Evolutionary conservation across 495 filamentous ascomycete genomes (phyloP).

Genomic region (Cercophora newfieldiana): DNA sequence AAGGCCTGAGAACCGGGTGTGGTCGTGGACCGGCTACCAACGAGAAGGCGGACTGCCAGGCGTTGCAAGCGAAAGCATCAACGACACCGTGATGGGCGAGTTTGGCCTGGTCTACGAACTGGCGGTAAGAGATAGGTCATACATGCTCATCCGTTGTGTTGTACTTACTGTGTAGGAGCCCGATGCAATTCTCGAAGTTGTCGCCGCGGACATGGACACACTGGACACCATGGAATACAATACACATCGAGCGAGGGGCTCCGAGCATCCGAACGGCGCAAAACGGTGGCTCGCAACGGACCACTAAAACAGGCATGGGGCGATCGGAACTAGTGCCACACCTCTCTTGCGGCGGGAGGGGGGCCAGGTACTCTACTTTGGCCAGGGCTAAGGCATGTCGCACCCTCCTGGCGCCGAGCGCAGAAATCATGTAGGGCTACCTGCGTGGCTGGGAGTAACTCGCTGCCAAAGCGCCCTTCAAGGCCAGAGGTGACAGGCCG

Average conservation of each 20-base stretch:
- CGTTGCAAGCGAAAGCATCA: background rate
- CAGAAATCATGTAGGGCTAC: background rate
- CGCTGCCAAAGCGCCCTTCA: background rate
- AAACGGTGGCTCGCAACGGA: background rate
- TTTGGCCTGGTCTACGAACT: background rate
- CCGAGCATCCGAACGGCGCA: background rate
- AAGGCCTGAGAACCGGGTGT: background rate
- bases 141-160: too few relatives aligned
- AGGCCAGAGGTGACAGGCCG: constrained; percentile 4
- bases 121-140: background rate
- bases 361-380: background rate
- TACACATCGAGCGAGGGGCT: background rate
- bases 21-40: background rate
- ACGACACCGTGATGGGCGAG: background rate
- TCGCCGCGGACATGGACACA: background rate
- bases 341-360: background rate
- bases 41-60: background rate
- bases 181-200: background rate
- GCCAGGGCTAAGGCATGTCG: background rate
- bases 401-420: background rate
- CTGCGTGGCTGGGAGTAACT: constrained; percentile 3
- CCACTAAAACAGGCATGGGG: background rate
- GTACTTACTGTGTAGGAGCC: too few relatives aligned
- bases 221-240: background rate
- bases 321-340: background rate